Evolutionary conservation across 2,329 filamentous ascomycete species (phyloP).

Genomic region (Lachnellula arida): DNA sequence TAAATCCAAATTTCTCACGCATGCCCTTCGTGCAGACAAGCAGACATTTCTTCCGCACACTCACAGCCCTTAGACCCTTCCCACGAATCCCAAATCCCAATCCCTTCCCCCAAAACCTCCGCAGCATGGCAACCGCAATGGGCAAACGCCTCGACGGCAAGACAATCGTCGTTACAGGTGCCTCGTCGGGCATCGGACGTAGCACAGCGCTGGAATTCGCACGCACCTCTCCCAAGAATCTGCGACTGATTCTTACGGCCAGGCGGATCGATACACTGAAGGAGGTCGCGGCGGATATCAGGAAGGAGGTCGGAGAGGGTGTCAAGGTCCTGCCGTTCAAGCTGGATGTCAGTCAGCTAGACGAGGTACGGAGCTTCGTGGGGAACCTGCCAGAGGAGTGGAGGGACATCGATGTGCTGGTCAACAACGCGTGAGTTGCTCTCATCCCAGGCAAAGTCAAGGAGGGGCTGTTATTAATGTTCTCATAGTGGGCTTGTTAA

Average conservation of each 20-base stretch:
- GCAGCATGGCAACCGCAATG: constrained; percentile 60
- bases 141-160: constrained; percentile 86
- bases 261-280: constrained; percentile 74
- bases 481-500: constrained; percentile 72
- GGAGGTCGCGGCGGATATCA: constrained; percentile 71
- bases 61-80: neutral
- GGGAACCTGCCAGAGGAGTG: constrained; percentile 72
- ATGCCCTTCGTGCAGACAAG: constrained; percentile 9
- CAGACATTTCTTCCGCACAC: constrained; percentile 12
- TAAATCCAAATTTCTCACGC: neutral
- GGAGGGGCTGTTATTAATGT: constrained; percentile 9
- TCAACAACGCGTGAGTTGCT: constrained; percentile 84
- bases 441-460: constrained; percentile 1
- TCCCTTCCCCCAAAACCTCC: constrained; percentile 3
- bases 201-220: constrained; percentile 89
- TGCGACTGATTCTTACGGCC: constrained; percentile 87
- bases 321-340: constrained; percentile 79
- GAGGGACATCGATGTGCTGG: constrained; percentile 77
- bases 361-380: constrained; percentile 71
- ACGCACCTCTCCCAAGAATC: constrained; percentile 69
- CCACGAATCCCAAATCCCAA: neutral
- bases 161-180: constrained; percentile 86
- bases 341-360: constrained; percentile 79
- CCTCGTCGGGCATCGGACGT: constrained; percentile 85
- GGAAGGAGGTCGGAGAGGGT: constrained; percentile 68